Base-by-base conservation (phyloP, 2,329 filamentous ascomycete species). In the Ascochyta rabiei region DNA sequence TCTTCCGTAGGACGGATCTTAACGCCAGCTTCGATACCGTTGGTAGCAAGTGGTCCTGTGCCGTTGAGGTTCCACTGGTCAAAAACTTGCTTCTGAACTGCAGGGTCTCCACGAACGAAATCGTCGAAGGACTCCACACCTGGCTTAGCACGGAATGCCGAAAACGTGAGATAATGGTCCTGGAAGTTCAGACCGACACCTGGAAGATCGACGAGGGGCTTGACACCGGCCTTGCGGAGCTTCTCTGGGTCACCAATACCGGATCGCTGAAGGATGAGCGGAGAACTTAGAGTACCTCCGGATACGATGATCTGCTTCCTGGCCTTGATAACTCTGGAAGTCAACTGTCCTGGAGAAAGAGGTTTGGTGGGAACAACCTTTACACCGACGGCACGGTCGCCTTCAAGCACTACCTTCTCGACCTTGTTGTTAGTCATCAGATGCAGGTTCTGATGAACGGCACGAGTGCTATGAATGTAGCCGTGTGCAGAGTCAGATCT, bases 41-140 rank as follows among this genome's bases (percentile, higher is more conserved):
- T 92, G 42, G 89, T 92, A 1, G 89, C 82, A 34, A 92, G 78
- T 1, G 89, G 89, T 0, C 90, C 90, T 2, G 89, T 93, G 2
- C 90, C 90, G 67, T 91, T 91, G 58, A 87, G 74, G 57, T 90
- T 86, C 89, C 89, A 93, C 71, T 92, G 88, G 1, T 90, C 83
- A 57, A 86, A 92, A 7, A 92, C 86, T 60, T 77, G 82, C 76
- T 91, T 88, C 73, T 93, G 89, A 0, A 86, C 81, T 52, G 87
- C 85, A 0, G 89, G 87, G 31, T 88, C 87, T 35, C 90, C 90
- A 43, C 89, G 84, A 8, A 87, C 82, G 69, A 93, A 93, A 71
- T 93, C 89, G 65, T 93, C 90, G 61, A 93, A 93, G 10, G 85
- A 89, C 70, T 93, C 90, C 0, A 86, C 86, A 5, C 87, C 85